Evolutionary conservation across 257 asterid genomes (phyloP).

Genomic region (Paraleonurus japonicus): DNA sequence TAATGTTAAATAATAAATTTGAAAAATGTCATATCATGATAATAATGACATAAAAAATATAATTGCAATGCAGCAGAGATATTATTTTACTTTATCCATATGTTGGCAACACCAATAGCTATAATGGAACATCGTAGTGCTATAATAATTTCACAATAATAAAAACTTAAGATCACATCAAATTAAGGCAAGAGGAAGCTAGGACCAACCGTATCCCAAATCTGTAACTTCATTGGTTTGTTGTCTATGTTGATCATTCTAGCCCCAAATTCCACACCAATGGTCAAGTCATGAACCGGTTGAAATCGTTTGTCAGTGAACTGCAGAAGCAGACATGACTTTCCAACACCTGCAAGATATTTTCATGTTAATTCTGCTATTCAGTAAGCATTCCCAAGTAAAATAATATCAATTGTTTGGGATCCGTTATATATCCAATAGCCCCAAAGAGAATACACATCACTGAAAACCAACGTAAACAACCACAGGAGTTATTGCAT

Average conservation of each 20-base stretch:
- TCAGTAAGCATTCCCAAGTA: not conserved
- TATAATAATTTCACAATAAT: not conserved
- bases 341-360: slow-evolving; percentile 67
- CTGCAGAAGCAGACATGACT: slow-evolving; percentile 81
- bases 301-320: slow-evolving; percentile 82
- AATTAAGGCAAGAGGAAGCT: not conserved
- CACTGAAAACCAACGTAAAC: not conserved
- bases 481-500: not conserved
- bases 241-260: slow-evolving; percentile 68
- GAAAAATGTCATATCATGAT: not conserved
- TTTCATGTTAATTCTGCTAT: not conserved
- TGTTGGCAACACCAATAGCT: not conserved
- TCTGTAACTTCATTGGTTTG: slow-evolving; percentile 72
- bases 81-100: not conserved
- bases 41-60: not conserved
- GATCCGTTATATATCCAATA: not conserved
- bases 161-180: not conserved
- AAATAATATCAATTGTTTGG: not conserved
- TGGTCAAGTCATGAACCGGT: slow-evolving; percentile 81
- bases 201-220: slow-evolving; percentile 80
- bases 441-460: not conserved
- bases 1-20: not conserved
- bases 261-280: slow-evolving; percentile 79
- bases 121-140: not conserved
- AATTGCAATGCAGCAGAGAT: not conserved